Percentiles rank a stretch among this genome's conserved stretches.
Conservation (phyloP, 257 asterid genomes). For the Cinchona pubescens region DNA sequence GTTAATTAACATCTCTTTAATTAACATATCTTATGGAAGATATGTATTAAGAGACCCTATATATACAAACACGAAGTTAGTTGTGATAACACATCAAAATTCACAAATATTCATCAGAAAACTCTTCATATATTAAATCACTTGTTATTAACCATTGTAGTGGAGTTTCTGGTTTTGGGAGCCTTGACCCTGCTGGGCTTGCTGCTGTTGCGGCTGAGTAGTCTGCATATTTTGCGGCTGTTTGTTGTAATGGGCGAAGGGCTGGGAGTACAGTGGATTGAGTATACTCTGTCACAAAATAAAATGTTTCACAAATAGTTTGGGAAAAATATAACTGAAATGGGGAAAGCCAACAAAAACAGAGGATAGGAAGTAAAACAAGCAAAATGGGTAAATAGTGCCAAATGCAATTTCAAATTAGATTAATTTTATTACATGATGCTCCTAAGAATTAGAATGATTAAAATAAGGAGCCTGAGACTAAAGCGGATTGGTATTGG, state of each 20-base stretch:
- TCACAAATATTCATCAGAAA: too few species aligned
- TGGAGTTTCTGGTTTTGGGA: constrained; percentile 76
- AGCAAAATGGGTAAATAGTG: not conserved
- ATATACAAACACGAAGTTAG: too few species aligned
- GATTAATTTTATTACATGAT: not conserved
- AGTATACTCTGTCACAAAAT: constrained; percentile 50
- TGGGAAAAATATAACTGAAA: not conserved
- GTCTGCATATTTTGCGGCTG: constrained; percentile 62
- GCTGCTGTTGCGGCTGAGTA: constrained; percentile 63
- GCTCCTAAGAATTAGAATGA: not conserved
- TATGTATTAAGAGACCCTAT: too few species aligned
- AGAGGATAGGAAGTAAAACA: not conserved
- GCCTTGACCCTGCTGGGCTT: constrained; percentile 64
- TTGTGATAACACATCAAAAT: too few species aligned
- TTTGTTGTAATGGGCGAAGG: constrained; percentile 67
- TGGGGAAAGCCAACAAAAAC: constrained; percentile 11
- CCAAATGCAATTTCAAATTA: not conserved
- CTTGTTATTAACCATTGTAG: constrained; percentile 54
- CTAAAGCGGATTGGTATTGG: constrained; percentile 64
- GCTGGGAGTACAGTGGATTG: constrained; percentile 85
- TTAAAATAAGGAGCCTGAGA: constrained; percentile 57
- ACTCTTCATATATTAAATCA: constrained; percentile 23
- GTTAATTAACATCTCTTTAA: too few species aligned
- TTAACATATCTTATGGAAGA: too few species aligned
- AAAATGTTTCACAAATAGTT: not conserved